Conservation (phyloP, 257 asterid species). For the Orobanche coerulescens region DNA sequence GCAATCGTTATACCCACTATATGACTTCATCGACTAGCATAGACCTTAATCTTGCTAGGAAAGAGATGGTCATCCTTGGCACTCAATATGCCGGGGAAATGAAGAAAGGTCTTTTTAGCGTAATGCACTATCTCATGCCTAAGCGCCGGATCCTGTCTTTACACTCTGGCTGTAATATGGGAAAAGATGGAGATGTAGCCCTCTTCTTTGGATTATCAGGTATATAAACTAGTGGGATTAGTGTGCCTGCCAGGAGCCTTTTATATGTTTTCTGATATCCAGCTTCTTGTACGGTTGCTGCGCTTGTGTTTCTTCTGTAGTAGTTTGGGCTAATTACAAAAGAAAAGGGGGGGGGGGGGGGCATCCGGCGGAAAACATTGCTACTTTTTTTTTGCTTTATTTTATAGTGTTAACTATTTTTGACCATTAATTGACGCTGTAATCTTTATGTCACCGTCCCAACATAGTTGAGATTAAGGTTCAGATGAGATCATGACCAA, state of each 20-base stretch:
- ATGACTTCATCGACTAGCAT: slow-evolving; percentile 97
- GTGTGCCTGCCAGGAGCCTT: slow-evolving; percentile 21
- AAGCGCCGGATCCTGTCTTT: slow-evolving; percentile 79
- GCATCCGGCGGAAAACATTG: too few species aligned
- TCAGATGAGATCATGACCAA: too few species aligned
- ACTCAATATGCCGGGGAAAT: slow-evolving; percentile 96
- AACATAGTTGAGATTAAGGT: too few species aligned
- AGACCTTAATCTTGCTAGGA: slow-evolving; percentile 77
- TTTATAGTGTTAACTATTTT: too few species aligned
- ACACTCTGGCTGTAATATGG: slow-evolving; percentile 92
- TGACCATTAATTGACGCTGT: too few species aligned
- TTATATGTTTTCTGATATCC: slow-evolving; percentile 8
- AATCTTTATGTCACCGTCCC: too few species aligned
- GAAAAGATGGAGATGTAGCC: slow-evolving; percentile 86
- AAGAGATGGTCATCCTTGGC: slow-evolving; percentile 93
- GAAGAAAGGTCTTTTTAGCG: slow-evolving; percentile 89
- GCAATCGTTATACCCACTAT: slow-evolving; percentile 85
- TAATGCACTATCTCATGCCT: slow-evolving; percentile 98
- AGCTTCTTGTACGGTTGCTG: neutral
- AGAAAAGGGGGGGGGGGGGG: too few species aligned
- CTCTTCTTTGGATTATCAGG: slow-evolving; percentile 93
- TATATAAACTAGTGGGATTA: slow-evolving; percentile 21
- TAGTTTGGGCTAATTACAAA: too few species aligned
- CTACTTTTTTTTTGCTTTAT: too few species aligned
- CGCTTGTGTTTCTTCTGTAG: neutral